Evolutionary conservation across 768 basidiomycete genomes (phyloP).

Genomic region (Podaxis sp.): DNA sequence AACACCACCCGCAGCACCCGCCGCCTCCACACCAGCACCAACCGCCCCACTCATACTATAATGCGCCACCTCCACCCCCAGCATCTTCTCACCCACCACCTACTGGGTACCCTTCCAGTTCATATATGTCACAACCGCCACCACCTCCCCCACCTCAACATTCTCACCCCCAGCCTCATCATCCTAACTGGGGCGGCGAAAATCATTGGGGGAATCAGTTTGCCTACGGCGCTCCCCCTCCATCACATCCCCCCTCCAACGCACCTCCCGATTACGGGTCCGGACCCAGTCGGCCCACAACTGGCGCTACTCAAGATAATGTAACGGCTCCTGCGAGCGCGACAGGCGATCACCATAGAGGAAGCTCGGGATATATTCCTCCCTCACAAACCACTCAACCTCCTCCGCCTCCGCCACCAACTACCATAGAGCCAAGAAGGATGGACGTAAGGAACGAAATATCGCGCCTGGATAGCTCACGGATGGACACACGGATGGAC

Average conservation of each 20-base stretch:
- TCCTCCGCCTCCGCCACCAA: constrained; percentile 1
- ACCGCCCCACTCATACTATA: constrained; percentile 17
- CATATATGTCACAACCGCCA: constrained; percentile 12
- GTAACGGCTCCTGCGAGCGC: constrained; percentile 2
- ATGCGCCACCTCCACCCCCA: constrained; percentile 20
- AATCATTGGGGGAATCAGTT: constrained; percentile 11
- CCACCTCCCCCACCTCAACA: constrained; percentile 4
- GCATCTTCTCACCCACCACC: constrained; percentile 15
- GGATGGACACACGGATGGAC: constrained; percentile 6
- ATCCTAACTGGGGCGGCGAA: constrained; percentile 12
- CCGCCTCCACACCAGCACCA: constrained; percentile 13
- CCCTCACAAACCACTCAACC: constrained; percentile 5
- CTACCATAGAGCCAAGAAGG: constrained; percentile 11
- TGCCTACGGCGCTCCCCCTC: constrained; percentile 9
- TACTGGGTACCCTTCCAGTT: constrained; percentile 2
- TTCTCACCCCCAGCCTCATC: constrained; percentile 5
- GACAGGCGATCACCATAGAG: constrained; percentile 4
- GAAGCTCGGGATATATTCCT: constrained; percentile 11
- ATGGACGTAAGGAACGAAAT: constrained; percentile 9
- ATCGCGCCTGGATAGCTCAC: neutral
- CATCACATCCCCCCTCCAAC: constrained; percentile 7
- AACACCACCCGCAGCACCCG: constrained; percentile 25
- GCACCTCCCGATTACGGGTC: constrained; percentile 4
- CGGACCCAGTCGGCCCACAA: constrained; percentile 9
- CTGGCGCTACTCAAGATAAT: constrained; percentile 8